Percentiles rank a stretch among this genome's conserved stretches.
Evolutionary conservation across 768 basidiomycete genomes (phyloP).

Genomic region (Candolleomyces eurysporus): DNA sequence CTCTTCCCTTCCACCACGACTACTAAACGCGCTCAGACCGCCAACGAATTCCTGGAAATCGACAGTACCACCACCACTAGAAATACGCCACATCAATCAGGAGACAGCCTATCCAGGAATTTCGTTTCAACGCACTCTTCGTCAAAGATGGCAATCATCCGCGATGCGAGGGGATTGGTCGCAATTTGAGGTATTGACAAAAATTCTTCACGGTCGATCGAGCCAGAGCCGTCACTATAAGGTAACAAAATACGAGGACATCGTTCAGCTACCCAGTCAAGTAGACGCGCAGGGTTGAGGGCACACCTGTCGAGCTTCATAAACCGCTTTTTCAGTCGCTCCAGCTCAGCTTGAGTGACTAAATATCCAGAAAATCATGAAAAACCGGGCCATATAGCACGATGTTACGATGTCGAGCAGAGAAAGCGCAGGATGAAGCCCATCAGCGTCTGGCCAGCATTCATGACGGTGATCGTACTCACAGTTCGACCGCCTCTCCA

Average conservation of each 20-base stretch:
- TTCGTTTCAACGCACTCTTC: constrained; percentile 76
- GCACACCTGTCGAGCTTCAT: constrained; percentile 95
- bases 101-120: background rate
- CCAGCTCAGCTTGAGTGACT: constrained; percentile 95
- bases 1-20: constrained; percentile 94
- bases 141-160: constrained; percentile 99
- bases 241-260: background rate
- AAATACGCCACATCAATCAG: background rate
- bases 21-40: constrained; percentile 95
- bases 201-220: constrained; percentile 98
- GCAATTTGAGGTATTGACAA: constrained; percentile 98
- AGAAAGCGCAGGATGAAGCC: background rate
- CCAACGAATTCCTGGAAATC: constrained; percentile 99
- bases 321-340: constrained; percentile 96
- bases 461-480: constrained; percentile 33
- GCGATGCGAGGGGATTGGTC: constrained; percentile 91
- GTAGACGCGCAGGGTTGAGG: background rate
- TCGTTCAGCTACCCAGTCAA: background rate
- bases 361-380: constrained; percentile 11
- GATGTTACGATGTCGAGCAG: background rate
- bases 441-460: background rate
- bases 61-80: constrained; percentile 94
- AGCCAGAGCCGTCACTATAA: constrained; percentile 88
- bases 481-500: constrained; percentile 98
- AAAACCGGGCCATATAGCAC: constrained; percentile 1